These are phyloP conservation scores for Crepidotus variabilis DNA, from an alignment of 768 basidiomycete genomes.

Conservation along the genomic window DNA sequence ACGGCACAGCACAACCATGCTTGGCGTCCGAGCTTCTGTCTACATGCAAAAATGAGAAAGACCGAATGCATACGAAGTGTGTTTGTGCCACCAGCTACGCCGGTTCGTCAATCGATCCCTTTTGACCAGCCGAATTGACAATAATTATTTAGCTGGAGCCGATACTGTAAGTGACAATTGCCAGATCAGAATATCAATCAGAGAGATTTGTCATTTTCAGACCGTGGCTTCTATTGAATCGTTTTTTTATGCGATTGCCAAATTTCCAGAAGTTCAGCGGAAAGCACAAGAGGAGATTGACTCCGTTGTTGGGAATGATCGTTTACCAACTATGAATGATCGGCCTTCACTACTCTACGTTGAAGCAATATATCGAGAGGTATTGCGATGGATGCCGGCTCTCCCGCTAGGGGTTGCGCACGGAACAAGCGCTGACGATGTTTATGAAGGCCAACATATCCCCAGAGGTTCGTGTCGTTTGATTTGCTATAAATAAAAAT, in stretches of 20 bases:
- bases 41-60: conserved; percentile 1
- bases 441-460: background rate
- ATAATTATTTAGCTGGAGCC: conserved; percentile 5
- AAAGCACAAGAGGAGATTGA: conserved; percentile 19
- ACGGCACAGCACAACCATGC: conserved; percentile 9
- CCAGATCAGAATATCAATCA: too few relatives aligned
- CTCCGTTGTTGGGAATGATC: conserved; percentile 10
- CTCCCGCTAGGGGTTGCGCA: background rate
- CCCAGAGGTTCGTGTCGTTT: background rate
- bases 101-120: conserved; percentile 1
- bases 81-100: conserved; percentile 13
- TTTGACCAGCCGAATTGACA: background rate
- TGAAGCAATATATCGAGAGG: background rate
- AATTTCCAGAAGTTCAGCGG: conserved; percentile 15
- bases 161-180: conserved; percentile 9
- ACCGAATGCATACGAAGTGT: conserved; percentile 8
- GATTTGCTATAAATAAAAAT: background rate
- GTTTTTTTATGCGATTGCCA: conserved; percentile 17
- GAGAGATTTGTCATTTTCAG: too few relatives aligned
- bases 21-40: conserved; percentile 8
- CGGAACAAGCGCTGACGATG: background rate
- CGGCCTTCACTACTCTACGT: conserved; percentile 12
- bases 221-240: conserved; percentile 2
- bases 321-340: conserved; percentile 16
- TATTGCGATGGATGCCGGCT: conserved; percentile 2